phyloP scores from a whole-genome alignment of 75 land plant genomes.

The Chamaecyparis obtusa region DNA sequence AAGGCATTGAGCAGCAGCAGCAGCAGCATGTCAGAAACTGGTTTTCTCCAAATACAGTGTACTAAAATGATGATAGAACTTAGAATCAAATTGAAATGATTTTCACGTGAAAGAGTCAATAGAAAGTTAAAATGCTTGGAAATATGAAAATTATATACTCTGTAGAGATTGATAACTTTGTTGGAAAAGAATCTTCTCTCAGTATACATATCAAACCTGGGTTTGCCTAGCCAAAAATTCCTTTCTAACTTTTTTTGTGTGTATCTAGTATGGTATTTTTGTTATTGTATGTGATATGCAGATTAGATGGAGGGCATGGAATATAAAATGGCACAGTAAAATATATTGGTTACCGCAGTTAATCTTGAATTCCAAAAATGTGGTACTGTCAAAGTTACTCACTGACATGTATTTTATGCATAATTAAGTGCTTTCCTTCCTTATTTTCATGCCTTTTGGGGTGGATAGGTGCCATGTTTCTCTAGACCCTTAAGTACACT shows the following conservation, averaged over 20 bases:
- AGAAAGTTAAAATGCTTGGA: background rate
- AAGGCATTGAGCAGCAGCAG: background rate
- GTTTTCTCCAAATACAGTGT: background rate
- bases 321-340: background rate
- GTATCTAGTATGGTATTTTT: background rate
- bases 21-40: background rate
- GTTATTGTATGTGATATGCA: background rate
- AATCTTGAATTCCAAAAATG: background rate
- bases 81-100: background rate
- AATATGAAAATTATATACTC: background rate
- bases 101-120: background rate
- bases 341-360: background rate
- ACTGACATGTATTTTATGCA: background rate
- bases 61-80: background rate
- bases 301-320: background rate
- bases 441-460: background rate
- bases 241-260: background rate
- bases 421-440: background rate
- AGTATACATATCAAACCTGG: background rate
- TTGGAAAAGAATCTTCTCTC: background rate
- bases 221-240: background rate
- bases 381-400: background rate
- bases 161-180: background rate
- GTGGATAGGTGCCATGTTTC: background rate
- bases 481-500: background rate